Evolutionary conservation across 352 stramenopile species (phyloP), one percentile per base, ranked within the genome.

Genomic region (Phytophthora constricta): DNA sequence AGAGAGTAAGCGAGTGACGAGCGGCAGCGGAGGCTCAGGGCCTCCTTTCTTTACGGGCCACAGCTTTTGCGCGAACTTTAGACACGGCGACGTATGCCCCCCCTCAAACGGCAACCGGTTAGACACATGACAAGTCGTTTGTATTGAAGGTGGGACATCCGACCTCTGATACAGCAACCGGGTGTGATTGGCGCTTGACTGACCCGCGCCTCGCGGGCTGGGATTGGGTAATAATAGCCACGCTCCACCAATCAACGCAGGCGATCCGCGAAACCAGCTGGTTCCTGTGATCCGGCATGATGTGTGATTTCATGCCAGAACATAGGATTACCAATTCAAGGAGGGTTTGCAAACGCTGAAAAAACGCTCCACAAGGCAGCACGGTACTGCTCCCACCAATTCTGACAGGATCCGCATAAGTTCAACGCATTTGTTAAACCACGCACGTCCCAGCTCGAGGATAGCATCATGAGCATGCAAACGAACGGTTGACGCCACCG

Each of bases 351-450:
- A n/a, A n/a, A n/a, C n/a, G n/a, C n/a, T n/a, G n/a, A n/a, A n/a
- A n/a, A n/a, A n/a, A n/a, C n/a, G n/a, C n/a, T n/a, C n/a, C n/a
- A n/a, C n/a, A n/a, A n/a, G n/a, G n/a, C n/a, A n/a, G n/a, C 31
- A 37, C 31, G 31, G 31, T 67, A 45, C 31, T 55, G 52, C 42
- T 33, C 53, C n/a, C 62, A 47, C 39, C 5, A 20, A 47, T 8
- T 22, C 39, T 22, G 39, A 47, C 39, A 22, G 39, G 11, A 20
- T n/a, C 39, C 7, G n/a, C n/a, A n/a, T n/a, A n/a, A n/a, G n/a
- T n/a, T n/a, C 13, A 13, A 42, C 34, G 9, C 34, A 42, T 42
- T 42, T 42, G 34, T 42, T 42, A 42, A 42, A 42, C 34, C 34
- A 42, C n/a, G n/a, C n/a, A n/a, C n/a, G n/a, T n/a, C n/a, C n/a